Base-by-base conservation (phyloP, 2,329 filamentous ascomycete genomes). In the Aphanoascus verrucosus region DNA sequence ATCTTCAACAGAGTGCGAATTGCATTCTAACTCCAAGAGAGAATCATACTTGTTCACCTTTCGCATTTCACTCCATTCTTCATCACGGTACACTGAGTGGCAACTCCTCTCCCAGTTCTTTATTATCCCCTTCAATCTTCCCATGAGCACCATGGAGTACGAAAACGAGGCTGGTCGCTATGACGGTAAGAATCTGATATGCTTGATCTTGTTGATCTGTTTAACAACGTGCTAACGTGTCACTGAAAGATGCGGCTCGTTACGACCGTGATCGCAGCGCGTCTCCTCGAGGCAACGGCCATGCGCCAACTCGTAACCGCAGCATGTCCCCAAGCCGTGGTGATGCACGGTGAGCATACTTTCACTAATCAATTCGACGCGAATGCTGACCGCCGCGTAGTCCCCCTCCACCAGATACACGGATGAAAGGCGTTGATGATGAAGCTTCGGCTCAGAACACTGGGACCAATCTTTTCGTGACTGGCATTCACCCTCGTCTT, bases 381-480 rank as follows among this genome's bases (percentile, higher is more conserved):
- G 28, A 6, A 19, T 20, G 19, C 55, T 56, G 35, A 56, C 43
- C 6, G 8, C 44, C 12, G 1, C 20, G 19, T 38, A 53, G 50
- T 52, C 15, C n/a, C 34, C 41, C 48, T 46, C 23, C 35, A 31
- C 17, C 42, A 15, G 53, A 54, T 59, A 66, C 71, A 56, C 72
- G 73, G 60, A 72, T 72, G 64, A 68, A 68, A 56, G 65, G 70
- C 58, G 70, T 72, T 50, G 69, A 72, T 38, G 88, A 80, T 44
- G 77, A 94, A 63, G 85, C 88, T 64, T 86, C 85, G 62, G 85
- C 90, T 59, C 69, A 86, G 67, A 98, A 98, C 74, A 86, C 89
- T 58, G 93, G 93, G 63, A 96, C 93, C 61, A 98, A 98, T 76
- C 85, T 98, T 56, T 98, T 98, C 71, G 93, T 98, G 61, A 98